Evolutionary conservation across 495 filamentous ascomycete genomes (phyloP), one percentile per base, ranked within the genome.

Genomic region (Xylaria telfairii): DNA sequence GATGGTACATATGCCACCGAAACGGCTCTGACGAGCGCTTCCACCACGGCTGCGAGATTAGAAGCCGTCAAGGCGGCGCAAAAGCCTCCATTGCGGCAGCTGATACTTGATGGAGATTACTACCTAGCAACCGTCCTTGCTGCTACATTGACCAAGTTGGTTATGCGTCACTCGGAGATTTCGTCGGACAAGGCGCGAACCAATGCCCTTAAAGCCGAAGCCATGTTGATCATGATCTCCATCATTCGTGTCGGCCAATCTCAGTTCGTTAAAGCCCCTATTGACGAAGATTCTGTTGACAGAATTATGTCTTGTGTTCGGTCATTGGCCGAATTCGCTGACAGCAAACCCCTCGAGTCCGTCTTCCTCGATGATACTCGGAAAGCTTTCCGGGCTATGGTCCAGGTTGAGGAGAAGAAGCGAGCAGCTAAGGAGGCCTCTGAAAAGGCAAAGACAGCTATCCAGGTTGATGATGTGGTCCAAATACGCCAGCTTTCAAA

Each of bases 201-300:
- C 17, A 98, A 98, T 76, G 95, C 95, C 42, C 88, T 99, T 4
- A 91, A 93, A 30, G 96, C 96, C 4, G 96, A 99, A 82, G 96
- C 96, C 37, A 99, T 98, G 96, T 87, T 98, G 53, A 98, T 98
- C 78, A 97, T 99, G 94, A 97, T 98, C 73, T 97, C 95, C 24
- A 96, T 99, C 75, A 92, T 98, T 72, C 93, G 96, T 71, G 96
- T 97, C 69, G 96, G 96, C 15, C 96, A 99, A 81, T 97, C 94
- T 9, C 93, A 96, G 74, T 99, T 99, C 69, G 96, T 97, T 76
- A 98, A 98, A 83, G 92, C 93, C 8, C 93, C 94, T 3, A 98
- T 99, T 70, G 96, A 99, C 75, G 96, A 99, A 79, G 96, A 99
- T 76, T 97, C 95, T 0, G 89, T 98, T 12, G 96, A 99, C 82